Base-by-base conservation (phyloP, 331 rosid species). In the Acacia pycnantha region DNA sequence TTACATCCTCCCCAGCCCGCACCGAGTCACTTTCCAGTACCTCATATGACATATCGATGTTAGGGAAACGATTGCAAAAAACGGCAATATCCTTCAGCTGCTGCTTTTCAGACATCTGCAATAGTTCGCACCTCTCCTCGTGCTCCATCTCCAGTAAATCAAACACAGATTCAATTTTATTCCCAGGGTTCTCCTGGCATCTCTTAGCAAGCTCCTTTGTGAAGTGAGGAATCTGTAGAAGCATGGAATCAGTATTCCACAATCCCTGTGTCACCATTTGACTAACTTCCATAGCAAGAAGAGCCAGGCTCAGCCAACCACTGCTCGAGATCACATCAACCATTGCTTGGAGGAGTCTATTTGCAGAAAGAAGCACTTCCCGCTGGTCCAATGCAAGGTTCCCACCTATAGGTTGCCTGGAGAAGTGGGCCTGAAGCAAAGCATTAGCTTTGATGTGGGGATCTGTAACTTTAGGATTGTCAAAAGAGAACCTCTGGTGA, bases 221-320 rank as follows among this genome's bases (percentile, higher is more conserved):
- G 86, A 95, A 93, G 88, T 92, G 98, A 70, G 99, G 99, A 69
- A 95, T 92, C 82, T 95, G 99, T 24, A 92, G 85, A 61, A 95
- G 92, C 97, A 93, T 90, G 35, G 98, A 91, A 82, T 95, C 99
- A 29, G 97, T 91, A 61, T 93, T 98, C 99, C 97, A 95, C 89
- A 93, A 86, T 53, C 96, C 98, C 77, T 95, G 99, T 7, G 98
- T 95, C 75, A 95, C 96, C 99, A 95, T 93, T 86, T 95, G 99
- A 89, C 98, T 86, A 15, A 95, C 92, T 86, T 95, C 99, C 99
- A 95, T 95, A 21, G 98, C 90, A 78, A 93, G 94, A 64, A 95
- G 94, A 74, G 96, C 95, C 50, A 92, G 87, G 85, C 70, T 90
- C 72, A 95, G 91, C 99, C 99, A 95, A 70, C 99, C 99, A 78